Percentiles rank a stretch among this genome's conserved stretches.
Conservation (phyloP, 2,329 filamentous ascomycete species). For the Sporothrix dimorphospora region DNA sequence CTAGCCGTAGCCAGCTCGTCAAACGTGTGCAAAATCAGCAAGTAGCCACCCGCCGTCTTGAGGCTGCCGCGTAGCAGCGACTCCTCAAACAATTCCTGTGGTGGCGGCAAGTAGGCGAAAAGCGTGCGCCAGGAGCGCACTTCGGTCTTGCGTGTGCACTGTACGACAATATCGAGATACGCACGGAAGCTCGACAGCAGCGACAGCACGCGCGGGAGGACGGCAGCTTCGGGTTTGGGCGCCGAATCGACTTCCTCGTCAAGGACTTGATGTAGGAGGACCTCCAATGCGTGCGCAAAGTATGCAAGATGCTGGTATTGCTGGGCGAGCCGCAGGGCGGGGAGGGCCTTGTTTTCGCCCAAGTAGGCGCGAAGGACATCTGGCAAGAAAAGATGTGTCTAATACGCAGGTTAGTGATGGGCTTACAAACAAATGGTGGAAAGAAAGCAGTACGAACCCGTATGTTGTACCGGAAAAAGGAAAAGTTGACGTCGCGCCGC, state of each 20-base stretch:
- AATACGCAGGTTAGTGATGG: not conserved
- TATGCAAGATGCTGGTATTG: slow-evolving; percentile 88
- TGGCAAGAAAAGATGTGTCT: slow-evolving; percentile 93
- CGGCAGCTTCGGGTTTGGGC: slow-evolving; percentile 63
- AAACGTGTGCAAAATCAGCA: slow-evolving; percentile 89
- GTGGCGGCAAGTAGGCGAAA: slow-evolving; percentile 87
- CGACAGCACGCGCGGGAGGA: slow-evolving; percentile 66
- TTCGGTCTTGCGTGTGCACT: slow-evolving; percentile 96
- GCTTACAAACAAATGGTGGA: not conserved
- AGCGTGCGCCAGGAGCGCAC: slow-evolving; percentile 92
- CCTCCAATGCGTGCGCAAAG: slow-evolving; percentile 89
- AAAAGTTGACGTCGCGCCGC: slow-evolving; percentile 86
- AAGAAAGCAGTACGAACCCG: slow-evolving; percentile 61
- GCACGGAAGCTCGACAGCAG: slow-evolving; percentile 74
- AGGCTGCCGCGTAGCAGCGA: slow-evolving; percentile 81
- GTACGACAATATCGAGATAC: slow-evolving; percentile 93
- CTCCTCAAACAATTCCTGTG: slow-evolving; percentile 91
- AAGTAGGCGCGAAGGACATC: slow-evolving; percentile 83
- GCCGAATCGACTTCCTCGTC: slow-evolving; percentile 83
- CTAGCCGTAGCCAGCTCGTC: slow-evolving; percentile 70
- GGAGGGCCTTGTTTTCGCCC: slow-evolving; percentile 72
- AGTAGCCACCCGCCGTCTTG: slow-evolving; percentile 93
- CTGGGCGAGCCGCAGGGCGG: slow-evolving; percentile 79
- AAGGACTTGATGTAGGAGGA: slow-evolving; percentile 88
- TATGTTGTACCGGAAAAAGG: slow-evolving; percentile 84